Conservation (phyloP, 2,329 filamentous ascomycete species). For the Colletotrichum musae region DNA sequence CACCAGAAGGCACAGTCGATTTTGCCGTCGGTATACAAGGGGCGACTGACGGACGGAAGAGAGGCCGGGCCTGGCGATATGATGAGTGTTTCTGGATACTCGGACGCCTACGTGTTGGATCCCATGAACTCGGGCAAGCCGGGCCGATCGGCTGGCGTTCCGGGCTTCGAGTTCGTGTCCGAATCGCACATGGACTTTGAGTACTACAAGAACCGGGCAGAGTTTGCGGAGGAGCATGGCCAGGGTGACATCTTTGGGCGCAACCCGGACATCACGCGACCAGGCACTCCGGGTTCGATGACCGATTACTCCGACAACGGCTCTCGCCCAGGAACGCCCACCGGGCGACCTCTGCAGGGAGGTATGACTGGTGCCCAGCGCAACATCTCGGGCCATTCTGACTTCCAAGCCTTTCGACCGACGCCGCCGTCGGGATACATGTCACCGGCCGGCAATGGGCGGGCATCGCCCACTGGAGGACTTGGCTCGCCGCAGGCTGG, state of each 20-base stretch:
- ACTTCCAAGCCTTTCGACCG: slow-evolving; percentile 34
- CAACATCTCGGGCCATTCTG: slow-evolving; percentile 41
- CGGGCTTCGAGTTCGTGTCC: slow-evolving; percentile 91
- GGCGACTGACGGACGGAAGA: slow-evolving; percentile 79
- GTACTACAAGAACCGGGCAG: slow-evolving; percentile 90
- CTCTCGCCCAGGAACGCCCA: slow-evolving; percentile 68
- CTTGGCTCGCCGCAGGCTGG: slow-evolving; percentile 29
- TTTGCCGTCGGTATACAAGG: slow-evolving; percentile 87
- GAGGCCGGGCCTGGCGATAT: slow-evolving; percentile 70
- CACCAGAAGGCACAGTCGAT: slow-evolving; percentile 90
- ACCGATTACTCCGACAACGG: slow-evolving; percentile 57
- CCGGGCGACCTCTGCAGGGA: slow-evolving; percentile 51
- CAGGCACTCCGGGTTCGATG: slow-evolving; percentile 72
- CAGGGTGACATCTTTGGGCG: slow-evolving; percentile 78
- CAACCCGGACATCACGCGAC: slow-evolving; percentile 70
- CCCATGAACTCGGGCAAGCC: slow-evolving; percentile 75
- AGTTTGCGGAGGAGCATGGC: slow-evolving; percentile 91
- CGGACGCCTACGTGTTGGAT: slow-evolving; percentile 85
- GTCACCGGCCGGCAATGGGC: slow-evolving; percentile 39
- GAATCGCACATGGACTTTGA: slow-evolving; percentile 91
- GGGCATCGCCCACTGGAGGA: slow-evolving; percentile 33
- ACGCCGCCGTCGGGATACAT: slow-evolving; percentile 42
- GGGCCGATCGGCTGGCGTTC: slow-evolving; percentile 64
- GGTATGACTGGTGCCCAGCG: slow-evolving; percentile 44
- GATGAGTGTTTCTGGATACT: slow-evolving; percentile 78